Base-by-base conservation (phyloP, 2,329 filamentous ascomycete genomes). In the Colletotrichum orbiculare region DNA sequence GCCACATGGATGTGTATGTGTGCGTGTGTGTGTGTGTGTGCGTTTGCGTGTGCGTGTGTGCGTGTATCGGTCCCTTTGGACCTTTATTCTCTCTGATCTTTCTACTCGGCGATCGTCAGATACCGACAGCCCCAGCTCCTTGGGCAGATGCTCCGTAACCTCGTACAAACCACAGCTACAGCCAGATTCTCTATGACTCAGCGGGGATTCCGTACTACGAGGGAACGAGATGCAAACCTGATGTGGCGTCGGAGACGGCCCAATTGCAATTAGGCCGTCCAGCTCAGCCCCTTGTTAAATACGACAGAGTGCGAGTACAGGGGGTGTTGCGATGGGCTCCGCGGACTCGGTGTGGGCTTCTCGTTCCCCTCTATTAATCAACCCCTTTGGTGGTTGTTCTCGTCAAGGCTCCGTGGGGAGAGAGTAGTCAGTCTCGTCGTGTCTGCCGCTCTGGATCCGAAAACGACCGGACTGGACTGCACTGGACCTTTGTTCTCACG, bases 281-380 rank as follows among this genome's bases (percentile, higher is more conserved):
- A 47, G 53, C 38, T 12, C 37, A 52, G 54, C 57, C 57, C 62
- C 62, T 39, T 56, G 15, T 13, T 45, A 48, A 10, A 62, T 42
- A 52, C 58, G 62, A 56, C 45, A 25, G 52, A 62, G 52, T 65
- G 42, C 52, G 62, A 65, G 42, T 62, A 65, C 58, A 53, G 62
- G 13, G 2, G 11, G 5, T 43, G 41, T 62, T 25, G 43, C 62
- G 58, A 65, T 47, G 59, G 58, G 35, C 46, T 65, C 62, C 62
- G 58, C 62, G 62, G 52, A 41, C 46, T 54, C 35, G 35, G 41
- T 55, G 45, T 59, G 52, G 57, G 15, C 53, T 65, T 37, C 41
- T 45, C 43, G 7, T 34, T 35, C 37, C 61, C 45, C 62, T 64
- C 61, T 55, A 61, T 55, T 55, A 61, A 47, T 41, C 62, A 46